A percentile compares a stretch with the other conserved stretches of the same genome.
Evolutionary conservation across 306 rosid genomes (phyloP).

Genomic region (Dicorynia guianensis): DNA sequence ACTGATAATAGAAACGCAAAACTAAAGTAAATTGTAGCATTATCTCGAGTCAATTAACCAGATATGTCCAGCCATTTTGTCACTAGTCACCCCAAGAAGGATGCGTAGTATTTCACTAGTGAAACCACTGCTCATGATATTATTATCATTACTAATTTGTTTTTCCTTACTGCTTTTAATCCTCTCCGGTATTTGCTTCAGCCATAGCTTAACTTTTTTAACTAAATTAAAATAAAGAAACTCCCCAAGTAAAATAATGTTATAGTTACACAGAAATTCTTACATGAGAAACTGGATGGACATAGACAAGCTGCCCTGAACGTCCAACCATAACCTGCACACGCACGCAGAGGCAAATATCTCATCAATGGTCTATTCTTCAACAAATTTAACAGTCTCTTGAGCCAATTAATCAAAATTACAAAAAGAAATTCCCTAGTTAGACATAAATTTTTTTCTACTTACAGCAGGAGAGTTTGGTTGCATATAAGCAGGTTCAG

Average conservation of each 20-base stretch:
- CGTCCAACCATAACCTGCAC: constrained; percentile 88
- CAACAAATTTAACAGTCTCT: constrained; percentile 19
- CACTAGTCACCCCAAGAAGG: constrained; percentile 29
- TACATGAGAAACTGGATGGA: constrained; percentile 86
- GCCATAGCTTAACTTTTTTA: constrained; percentile 14
- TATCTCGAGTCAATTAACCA: constrained; percentile 29
- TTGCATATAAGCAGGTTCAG: constrained; percentile 72
- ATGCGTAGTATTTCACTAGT: constrained; percentile 9
- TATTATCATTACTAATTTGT: constrained; percentile 9
- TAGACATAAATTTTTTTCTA: constrained; percentile 30
- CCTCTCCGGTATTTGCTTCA: constrained; percentile 2
- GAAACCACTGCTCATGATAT: neutral
- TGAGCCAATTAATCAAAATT: constrained; percentile 6
- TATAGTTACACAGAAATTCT: constrained; percentile 37
- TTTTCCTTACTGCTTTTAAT: constrained; percentile 28
- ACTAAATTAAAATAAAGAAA: constrained; percentile 34
- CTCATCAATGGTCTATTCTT: constrained; percentile 17
- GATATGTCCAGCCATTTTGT: constrained; percentile 34
- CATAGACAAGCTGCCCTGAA: constrained; percentile 76
- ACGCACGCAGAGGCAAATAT: constrained; percentile 35
- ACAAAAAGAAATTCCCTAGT: constrained; percentile 35
- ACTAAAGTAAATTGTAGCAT: constrained; percentile 16
- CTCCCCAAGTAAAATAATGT: constrained; percentile 26
- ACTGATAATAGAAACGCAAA: constrained; percentile 8
- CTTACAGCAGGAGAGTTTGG: constrained; percentile 83